Evolutionary conservation across 768 basidiomycete species (phyloP).

Genomic region (Coprinopsis sp.): DNA sequence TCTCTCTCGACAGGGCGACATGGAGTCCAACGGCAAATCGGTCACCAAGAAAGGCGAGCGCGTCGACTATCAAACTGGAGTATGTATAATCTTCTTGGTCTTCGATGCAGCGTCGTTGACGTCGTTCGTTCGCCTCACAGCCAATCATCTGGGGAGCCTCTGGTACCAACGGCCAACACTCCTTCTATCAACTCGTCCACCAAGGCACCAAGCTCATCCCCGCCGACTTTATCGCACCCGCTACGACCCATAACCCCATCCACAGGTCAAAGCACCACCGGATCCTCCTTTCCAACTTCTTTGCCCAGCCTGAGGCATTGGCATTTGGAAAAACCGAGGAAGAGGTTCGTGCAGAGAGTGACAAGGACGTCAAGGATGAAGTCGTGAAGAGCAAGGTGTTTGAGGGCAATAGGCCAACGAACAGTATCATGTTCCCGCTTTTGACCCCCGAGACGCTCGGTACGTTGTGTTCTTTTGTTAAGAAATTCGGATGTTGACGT

Average conservation of each 20-base stretch:
- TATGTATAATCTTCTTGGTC: slow-evolving; percentile 34
- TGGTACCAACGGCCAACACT: slow-evolving; percentile 98
- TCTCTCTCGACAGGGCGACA: slow-evolving; percentile 65
- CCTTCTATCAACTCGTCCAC: slow-evolving; percentile 97
- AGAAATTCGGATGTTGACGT: slow-evolving; percentile 1
- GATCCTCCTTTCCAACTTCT: slow-evolving; percentile 96
- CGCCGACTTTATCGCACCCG: slow-evolving; percentile 87
- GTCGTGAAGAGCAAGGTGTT: slow-evolving; percentile 97
- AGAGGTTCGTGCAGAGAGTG: slow-evolving; percentile 68
- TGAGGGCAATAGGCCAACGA: slow-evolving; percentile 95
- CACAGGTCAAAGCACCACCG: slow-evolving; percentile 87
- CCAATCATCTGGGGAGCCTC: slow-evolving; percentile 99
- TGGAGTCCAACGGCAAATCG: slow-evolving; percentile 99
- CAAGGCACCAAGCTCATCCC: slow-evolving; percentile 93
- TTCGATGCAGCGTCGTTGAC: background rate
- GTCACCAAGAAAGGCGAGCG: slow-evolving; percentile 91
- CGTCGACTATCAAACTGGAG: slow-evolving; percentile 95
- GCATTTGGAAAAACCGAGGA: slow-evolving; percentile 97
- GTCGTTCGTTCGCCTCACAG: slow-evolving; percentile 29
- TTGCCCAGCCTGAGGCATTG: slow-evolving; percentile 95
- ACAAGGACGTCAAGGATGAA: slow-evolving; percentile 68
- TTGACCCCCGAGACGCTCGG: slow-evolving; percentile 89
- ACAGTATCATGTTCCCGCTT: slow-evolving; percentile 91
- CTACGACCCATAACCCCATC: slow-evolving; percentile 88
- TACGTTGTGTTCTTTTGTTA: slow-evolving; percentile 22